Percentiles rank a stretch among this genome's conserved stretches.
Conservation (phyloP, 768 basidiomycete genomes). For the Hypholoma fasciculare region DNA sequence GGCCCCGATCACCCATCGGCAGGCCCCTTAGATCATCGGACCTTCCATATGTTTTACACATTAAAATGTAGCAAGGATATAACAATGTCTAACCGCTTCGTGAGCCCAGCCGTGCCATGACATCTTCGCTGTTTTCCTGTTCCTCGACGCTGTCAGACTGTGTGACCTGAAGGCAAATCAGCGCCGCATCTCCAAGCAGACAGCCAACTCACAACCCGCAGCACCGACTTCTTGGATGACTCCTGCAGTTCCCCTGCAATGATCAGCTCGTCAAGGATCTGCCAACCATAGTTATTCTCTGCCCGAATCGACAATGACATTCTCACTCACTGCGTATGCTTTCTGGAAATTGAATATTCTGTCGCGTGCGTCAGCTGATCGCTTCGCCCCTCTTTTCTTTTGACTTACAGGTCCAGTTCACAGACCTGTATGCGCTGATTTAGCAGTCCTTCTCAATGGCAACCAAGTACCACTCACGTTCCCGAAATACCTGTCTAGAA, state of each 20-base stretch:
- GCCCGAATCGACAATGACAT: not conserved
- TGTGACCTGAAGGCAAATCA: constrained; percentile 58
- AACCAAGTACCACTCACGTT: constrained; percentile 56
- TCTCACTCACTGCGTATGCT: constrained; percentile 77
- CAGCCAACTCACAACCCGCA: constrained; percentile 43
- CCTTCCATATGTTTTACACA: constrained; percentile 34
- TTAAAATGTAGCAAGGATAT: constrained; percentile 12
- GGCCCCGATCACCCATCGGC: not conserved
- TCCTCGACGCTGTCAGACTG: constrained; percentile 85
- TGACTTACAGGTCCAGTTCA: constrained; percentile 89
- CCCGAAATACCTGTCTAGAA: constrained; percentile 90
- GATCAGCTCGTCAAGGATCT: constrained; percentile 94
- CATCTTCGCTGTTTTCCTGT: constrained; percentile 82
- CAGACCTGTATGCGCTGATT: constrained; percentile 59
- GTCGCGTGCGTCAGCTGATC: constrained; percentile 16
- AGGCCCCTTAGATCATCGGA: constrained; percentile 39
- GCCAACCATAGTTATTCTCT: not conserved
- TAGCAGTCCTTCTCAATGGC: not conserved
- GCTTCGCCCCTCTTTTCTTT: constrained; percentile 3
- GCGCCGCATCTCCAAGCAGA: not conserved
- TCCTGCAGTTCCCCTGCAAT: constrained; percentile 98
- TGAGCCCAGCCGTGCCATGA: constrained; percentile 74
- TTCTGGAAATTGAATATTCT: constrained; percentile 99
- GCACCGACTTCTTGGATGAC: constrained; percentile 90
- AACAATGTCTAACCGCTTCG: constrained; percentile 58